Percentiles rank a stretch among this genome's conserved stretches.
These are phyloP conservation scores for Citrullus mucosospermus DNA, from an alignment of 306 rosid species.

Conservation along the genomic window DNA sequence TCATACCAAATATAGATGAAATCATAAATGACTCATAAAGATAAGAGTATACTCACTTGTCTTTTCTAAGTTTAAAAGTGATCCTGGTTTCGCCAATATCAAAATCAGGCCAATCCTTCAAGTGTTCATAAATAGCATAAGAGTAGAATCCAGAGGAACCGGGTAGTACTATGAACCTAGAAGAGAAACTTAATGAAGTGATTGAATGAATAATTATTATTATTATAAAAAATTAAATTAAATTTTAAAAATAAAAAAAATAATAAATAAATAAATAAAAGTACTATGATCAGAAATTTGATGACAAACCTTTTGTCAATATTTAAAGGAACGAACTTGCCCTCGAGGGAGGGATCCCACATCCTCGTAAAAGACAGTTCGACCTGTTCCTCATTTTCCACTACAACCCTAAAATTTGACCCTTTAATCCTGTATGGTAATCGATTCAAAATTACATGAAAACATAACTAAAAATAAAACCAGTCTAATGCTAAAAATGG, in stretches of 20 bases:
- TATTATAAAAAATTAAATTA: too few relatives aligned
- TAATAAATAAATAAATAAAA: not conserved
- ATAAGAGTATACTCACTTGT: slow-evolving; percentile 34
- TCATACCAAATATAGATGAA: not conserved
- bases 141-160: slow-evolving; percentile 81
- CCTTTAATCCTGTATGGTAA: slow-evolving; percentile 73
- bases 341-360: slow-evolving; percentile 89
- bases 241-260: too few relatives aligned
- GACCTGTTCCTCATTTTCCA: slow-evolving; percentile 74
- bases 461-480: not conserved
- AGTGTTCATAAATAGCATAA: slow-evolving; percentile 76
- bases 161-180: slow-evolving; percentile 70
- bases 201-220: not conserved
- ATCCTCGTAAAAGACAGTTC: slow-evolving; percentile 71
- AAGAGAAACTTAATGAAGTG: not conserved
- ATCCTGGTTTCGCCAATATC: slow-evolving; percentile 81
- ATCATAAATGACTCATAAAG: not conserved
- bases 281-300: not conserved
- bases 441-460: slow-evolving; percentile 9
- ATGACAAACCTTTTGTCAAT: slow-evolving; percentile 78
- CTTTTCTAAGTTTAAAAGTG: slow-evolving; percentile 78
- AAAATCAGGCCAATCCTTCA: slow-evolving; percentile 79
- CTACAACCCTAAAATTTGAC: slow-evolving; percentile 51
- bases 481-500: not conserved
- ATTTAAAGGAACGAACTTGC: slow-evolving; percentile 71